phyloP scores from a whole-genome alignment of 1,284 basidiomycete genomes.

The Neolentinus lepideus region DNA sequence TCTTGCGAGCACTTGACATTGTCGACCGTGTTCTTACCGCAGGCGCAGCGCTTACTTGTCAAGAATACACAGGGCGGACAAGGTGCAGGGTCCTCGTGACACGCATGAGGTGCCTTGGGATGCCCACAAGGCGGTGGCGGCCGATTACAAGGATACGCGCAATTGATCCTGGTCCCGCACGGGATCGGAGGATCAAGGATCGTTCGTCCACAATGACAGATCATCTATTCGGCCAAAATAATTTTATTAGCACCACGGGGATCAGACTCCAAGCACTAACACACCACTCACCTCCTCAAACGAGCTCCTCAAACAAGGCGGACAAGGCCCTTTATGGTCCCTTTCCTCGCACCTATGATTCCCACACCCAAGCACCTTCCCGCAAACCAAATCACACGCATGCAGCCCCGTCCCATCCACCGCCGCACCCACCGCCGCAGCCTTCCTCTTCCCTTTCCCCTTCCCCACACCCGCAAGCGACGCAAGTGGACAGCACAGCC shows the following conservation, averaged over 20 bases:
- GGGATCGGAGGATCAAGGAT: conserved; percentile 65
- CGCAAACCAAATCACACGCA: conserved; percentile 75
- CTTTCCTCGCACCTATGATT: conserved; percentile 69
- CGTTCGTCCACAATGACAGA: conserved; percentile 76
- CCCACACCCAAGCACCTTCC: conserved; percentile 66
- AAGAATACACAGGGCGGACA: conserved; percentile 87
- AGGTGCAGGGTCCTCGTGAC: conserved; percentile 57
- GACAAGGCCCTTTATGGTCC: conserved; percentile 80
- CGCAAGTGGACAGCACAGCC: conserved; percentile 83
- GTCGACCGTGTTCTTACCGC: conserved; percentile 72
- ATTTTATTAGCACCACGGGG: conserved; percentile 6
- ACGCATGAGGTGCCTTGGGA: conserved; percentile 66
- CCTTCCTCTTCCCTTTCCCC: conserved; percentile 52
- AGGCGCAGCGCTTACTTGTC: conserved; percentile 74
- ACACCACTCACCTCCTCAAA: conserved; percentile 72
- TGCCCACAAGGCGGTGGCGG: conserved; percentile 76
- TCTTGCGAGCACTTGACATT: conserved; percentile 77
- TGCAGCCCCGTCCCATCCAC: conserved; percentile 63
- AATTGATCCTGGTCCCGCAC: conserved; percentile 75
- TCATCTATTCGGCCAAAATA: conserved; percentile 37
- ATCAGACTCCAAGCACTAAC: not conserved
- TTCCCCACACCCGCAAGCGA: conserved; percentile 43
- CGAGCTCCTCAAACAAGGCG: conserved; percentile 75
- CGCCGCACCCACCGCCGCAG: conserved; percentile 23
- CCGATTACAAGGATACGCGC: conserved; percentile 72